Evolutionary conservation across 2,329 filamentous ascomycete genomes (phyloP).

Genomic region (Aureobasidium sp.): DNA sequence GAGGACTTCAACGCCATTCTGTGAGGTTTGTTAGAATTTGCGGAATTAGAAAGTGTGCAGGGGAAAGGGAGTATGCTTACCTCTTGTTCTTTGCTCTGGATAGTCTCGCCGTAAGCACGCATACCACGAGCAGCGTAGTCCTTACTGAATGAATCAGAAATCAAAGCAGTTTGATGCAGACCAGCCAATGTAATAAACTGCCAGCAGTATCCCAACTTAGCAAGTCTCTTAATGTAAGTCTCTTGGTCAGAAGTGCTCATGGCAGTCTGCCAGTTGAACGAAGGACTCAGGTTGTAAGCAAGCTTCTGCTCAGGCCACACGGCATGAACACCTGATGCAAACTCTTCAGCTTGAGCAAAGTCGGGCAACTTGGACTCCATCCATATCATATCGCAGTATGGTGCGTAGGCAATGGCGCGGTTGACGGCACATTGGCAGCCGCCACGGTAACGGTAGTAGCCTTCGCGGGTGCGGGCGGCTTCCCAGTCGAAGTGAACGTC

Average conservation of each 20-base stretch:
- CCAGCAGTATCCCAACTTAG: slow-evolving; percentile 95
- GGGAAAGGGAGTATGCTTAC: slow-evolving; percentile 53
- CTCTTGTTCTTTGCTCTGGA: slow-evolving; percentile 87
- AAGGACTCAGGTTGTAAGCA: slow-evolving; percentile 97
- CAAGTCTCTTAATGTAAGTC: slow-evolving; percentile 95
- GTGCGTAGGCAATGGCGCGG: slow-evolving; percentile 90
- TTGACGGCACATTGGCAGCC: slow-evolving; percentile 94
- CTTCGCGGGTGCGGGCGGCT: slow-evolving; percentile 89
- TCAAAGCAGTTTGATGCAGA: slow-evolving; percentile 94
- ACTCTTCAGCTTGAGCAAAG: slow-evolving; percentile 90
- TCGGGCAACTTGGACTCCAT: slow-evolving; percentile 99
- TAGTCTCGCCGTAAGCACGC: slow-evolving; percentile 96
- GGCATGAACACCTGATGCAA: slow-evolving; percentile 92
- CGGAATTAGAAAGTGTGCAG: no score
- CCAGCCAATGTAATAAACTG: slow-evolving; percentile 99
- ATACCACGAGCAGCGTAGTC: slow-evolving; percentile 87
- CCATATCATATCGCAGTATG: slow-evolving; percentile 82
- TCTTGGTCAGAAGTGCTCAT: slow-evolving; percentile 94
- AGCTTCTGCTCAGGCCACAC: slow-evolving; percentile 99
- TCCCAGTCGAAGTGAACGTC: slow-evolving; percentile 98
- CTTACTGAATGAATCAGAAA: slow-evolving; percentile 87
- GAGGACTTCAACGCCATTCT: slow-evolving; percentile 89
- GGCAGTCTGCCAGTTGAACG: slow-evolving; percentile 99
- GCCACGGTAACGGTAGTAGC: slow-evolving; percentile 93
- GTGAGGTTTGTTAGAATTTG: slow-evolving; percentile 41